A percentile compares a stretch with the other conserved stretches of the same genome.
These are phyloP conservation scores for Piloderma croceum DNA, from an alignment of 768 basidiomycete species.

Conservation along the genomic window DNA sequence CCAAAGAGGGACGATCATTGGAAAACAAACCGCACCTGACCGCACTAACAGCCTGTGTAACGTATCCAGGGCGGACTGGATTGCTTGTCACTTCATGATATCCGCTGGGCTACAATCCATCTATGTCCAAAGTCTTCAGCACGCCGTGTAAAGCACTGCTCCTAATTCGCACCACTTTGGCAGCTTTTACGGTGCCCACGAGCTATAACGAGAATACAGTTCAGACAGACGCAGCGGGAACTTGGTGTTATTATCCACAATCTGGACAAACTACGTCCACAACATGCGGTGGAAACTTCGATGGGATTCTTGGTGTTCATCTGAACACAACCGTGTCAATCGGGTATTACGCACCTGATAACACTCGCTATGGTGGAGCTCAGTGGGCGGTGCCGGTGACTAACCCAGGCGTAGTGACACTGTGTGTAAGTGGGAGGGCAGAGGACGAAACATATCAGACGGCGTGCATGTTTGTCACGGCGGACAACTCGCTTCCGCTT, in stretches of 20 bases:
- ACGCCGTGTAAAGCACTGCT: no score
- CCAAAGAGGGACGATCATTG: no score
- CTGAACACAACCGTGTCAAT: not conserved
- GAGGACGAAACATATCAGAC: not conserved
- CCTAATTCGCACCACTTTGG: no score
- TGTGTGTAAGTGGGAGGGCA: not conserved
- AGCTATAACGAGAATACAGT: not conserved
- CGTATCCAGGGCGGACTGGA: no score
- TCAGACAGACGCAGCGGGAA: not conserved
- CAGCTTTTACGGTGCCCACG: not conserved
- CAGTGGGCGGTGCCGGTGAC: not conserved
- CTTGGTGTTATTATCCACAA: not conserved
- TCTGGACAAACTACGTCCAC: not conserved
- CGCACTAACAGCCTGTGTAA: no score
- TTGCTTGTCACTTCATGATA: no score
- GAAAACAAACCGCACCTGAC: no score
- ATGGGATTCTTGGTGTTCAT: not conserved
- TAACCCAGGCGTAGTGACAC: not conserved
- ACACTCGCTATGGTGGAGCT: not conserved
- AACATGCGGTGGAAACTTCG: not conserved
- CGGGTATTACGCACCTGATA: not conserved
- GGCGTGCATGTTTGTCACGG: not conserved
- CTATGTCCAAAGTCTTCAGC: no score
- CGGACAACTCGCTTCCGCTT: not conserved
- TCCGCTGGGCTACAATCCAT: no score